Base-by-base conservation (phyloP, 805 yeast species). In the Scheffersomyces stipitis region DNA sequence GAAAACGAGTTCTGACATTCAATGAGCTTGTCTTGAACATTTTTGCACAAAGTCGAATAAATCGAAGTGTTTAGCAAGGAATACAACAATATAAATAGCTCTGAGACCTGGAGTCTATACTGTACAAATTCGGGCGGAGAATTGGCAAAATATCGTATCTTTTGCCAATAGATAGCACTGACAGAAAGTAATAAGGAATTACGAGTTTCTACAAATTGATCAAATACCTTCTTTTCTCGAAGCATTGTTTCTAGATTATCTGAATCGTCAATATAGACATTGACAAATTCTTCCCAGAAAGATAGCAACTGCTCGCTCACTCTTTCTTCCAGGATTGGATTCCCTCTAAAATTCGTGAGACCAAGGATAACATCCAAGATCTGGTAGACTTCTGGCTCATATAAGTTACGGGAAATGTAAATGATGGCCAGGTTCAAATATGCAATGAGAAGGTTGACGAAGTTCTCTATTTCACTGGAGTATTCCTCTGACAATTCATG, bases 101-200 rank as follows among this genome's bases (percentile, higher is more conserved):
- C 98, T 1, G 83, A 75, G 7, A 84, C 83, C 42, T 84, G 91
- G 22, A 77, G 64, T 48, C 97, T 73, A 58, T 79, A 91, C 17
- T 78, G 72, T 15, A 62, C 60, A 50, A 89, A 86, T 45, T 83
- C 95, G 15, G 73, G 57, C 17, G 54, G 53, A 7, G 63, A 60
- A 26, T 66, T 68, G 13, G 66, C 60, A 14, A 64, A 67, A 16
- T 74, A 53, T 33, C 76, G 82, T 3, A 80, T 68, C 48, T 88
- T 87, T 3, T 69, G 64, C 82, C 93, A 83, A 58, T 86, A 88
- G 2, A 80, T 71, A 15, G 62, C 64, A 15, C 86, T 71, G 3
- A 86, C 73, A 41, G 71, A 68, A 22, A 62, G 64, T 40, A 84
- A 75, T 3, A 80, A 10, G 8, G 39, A 53, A 31, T 56, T 42